phyloP scores from a whole-genome alignment of 2,329 filamentous ascomycete genomes.

The Botryosphaeria agaves region DNA sequence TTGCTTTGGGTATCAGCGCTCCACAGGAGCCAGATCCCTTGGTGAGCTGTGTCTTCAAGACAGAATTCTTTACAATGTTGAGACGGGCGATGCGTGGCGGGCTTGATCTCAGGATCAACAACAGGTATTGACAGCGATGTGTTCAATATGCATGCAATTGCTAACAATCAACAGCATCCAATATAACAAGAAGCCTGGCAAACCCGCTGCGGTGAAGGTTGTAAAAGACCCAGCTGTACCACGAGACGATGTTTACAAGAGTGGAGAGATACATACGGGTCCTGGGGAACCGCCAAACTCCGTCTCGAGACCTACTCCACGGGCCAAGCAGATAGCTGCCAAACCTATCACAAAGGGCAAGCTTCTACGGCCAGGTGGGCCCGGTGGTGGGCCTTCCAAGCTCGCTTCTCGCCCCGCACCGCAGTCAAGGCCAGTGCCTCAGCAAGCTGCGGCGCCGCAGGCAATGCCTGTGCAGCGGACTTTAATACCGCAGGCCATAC shows the following conservation, averaged over 20 bases:
- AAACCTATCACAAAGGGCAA: conserved; percentile 89
- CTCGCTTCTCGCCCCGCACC: conserved; percentile 33
- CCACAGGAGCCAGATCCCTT: conserved; percentile 87
- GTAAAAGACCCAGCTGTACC: conserved; percentile 66
- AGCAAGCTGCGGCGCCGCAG: conserved; percentile 1
- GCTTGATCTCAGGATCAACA: conserved; percentile 66
- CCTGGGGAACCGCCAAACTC: conserved; percentile 72
- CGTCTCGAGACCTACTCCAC: conserved; percentile 67
- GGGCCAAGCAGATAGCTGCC: conserved; percentile 68
- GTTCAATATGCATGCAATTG: background rate
- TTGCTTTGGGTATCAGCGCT: conserved; percentile 78
- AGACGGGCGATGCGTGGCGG: conserved; percentile 62
- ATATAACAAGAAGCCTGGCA: conserved; percentile 95
- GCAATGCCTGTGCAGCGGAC: conserved; percentile 9
- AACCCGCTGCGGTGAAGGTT: conserved; percentile 75
- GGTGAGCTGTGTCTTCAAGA: conserved; percentile 87
- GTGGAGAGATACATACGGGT: conserved; percentile 72
- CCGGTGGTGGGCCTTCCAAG: conserved; percentile 63
- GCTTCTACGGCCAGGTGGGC: conserved; percentile 80
- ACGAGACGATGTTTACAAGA: conserved; percentile 79
- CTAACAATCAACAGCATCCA: conserved; percentile 42
- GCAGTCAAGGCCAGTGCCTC: conserved; percentile 13
- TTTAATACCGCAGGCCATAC: conserved; percentile 27
- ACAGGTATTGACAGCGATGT: conserved; percentile 30
- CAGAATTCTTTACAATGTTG: conserved; percentile 90